Percentiles rank a stretch among this genome's conserved stretches.
Evolutionary conservation across 768 basidiomycete genomes (phyloP).

Genomic region (Leccinum variicolor): DNA sequence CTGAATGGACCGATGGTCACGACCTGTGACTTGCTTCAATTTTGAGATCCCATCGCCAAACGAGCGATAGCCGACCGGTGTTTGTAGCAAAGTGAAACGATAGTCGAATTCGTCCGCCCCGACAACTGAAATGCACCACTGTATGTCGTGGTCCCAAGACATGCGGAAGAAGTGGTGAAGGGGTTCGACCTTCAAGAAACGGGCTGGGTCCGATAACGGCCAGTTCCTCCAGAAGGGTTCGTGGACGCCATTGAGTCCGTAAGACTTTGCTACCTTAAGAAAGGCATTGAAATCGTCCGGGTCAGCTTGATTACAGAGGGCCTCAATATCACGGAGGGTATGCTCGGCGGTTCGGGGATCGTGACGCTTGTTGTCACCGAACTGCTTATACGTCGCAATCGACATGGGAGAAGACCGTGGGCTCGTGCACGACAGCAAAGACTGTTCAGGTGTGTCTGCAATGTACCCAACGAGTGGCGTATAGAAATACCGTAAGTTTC

Average conservation of each 20-base stretch:
- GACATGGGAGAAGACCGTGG: not conserved
- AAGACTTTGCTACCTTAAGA: not conserved
- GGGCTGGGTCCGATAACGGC: not conserved
- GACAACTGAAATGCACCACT: not conserved
- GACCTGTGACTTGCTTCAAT: not conserved
- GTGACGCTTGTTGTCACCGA: not conserved
- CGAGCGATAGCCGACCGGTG: constrained; percentile 31
- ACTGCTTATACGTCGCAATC: not conserved
- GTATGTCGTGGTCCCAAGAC: not conserved
- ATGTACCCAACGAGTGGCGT: not conserved
- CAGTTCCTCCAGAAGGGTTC: not conserved
- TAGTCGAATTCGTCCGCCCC: constrained; percentile 33
- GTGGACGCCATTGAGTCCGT: not conserved
- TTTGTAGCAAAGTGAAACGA: constrained; percentile 35
- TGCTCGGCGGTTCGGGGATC: not conserved
- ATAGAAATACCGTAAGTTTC: not conserved
- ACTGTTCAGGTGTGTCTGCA: not conserved
- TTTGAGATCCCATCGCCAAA: constrained; percentile 38
- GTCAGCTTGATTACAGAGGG: not conserved
- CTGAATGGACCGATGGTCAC: constrained; percentile 12
- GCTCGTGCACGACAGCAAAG: not conserved
- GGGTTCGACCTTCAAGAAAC: not conserved
- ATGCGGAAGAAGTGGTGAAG: not conserved
- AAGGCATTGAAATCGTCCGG: not conserved
- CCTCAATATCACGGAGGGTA: too few species aligned